Conservation (phyloP, 2,329 filamentous ascomycete genomes). For the Didymella lethalis region DNA sequence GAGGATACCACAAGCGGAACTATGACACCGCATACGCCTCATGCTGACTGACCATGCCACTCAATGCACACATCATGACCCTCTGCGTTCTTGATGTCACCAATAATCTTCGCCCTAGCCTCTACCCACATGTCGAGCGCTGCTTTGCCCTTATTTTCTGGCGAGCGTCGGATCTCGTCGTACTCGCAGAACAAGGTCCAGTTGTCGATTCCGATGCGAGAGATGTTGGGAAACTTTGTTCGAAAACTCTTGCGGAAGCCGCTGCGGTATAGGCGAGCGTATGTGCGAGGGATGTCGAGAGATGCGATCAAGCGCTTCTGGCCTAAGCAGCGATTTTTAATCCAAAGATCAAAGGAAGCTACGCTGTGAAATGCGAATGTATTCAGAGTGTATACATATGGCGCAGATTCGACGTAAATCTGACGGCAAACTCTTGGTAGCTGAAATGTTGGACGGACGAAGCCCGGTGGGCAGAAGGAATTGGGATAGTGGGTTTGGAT, state of each 20-base stretch:
- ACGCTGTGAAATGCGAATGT: conserved; percentile 7
- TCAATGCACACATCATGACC: conserved; percentile 1
- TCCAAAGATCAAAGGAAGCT: conserved; percentile 17
- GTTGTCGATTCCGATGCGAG: conserved; percentile 18
- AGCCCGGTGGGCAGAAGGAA: not conserved
- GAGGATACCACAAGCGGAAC: not conserved
- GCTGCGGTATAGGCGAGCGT: conserved; percentile 16
- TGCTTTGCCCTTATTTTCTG: not conserved
- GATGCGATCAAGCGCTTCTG: conserved; percentile 23
- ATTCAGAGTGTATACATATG: conserved; percentile 12
- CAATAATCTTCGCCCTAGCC: conserved; percentile 13
- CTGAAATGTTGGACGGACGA: conserved; percentile 2
- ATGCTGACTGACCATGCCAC: conserved; percentile 1
- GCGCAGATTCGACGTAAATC: conserved; percentile 20
- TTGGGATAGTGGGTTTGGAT: not conserved
- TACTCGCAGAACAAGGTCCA: conserved; percentile 11
- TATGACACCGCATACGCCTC: not conserved
- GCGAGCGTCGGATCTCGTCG: not conserved
- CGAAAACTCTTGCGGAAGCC: conserved; percentile 17
- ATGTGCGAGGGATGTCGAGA: conserved; percentile 19
- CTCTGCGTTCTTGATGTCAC: conserved; percentile 18
- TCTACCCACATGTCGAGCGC: conserved; percentile 1
- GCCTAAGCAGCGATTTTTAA: conserved; percentile 15
- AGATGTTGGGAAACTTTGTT: conserved; percentile 23
- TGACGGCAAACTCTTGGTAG: conserved; percentile 20